These are phyloP conservation scores for Penstemon barbatus DNA, from an alignment of 257 asterid species.

Conservation along the genomic window DNA sequence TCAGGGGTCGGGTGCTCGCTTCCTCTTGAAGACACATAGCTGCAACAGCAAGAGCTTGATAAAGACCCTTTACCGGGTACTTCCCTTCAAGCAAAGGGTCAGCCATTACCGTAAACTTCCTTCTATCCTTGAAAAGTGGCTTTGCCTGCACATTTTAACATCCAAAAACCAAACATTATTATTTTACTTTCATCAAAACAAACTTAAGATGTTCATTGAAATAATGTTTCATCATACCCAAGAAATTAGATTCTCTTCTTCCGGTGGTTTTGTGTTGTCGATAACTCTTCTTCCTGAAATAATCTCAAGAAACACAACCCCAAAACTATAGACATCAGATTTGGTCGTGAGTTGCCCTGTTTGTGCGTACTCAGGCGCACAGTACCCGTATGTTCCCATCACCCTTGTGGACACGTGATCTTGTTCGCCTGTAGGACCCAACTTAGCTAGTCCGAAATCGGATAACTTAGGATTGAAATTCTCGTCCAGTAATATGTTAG, in stretches of 20 bases:
- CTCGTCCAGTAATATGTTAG: slow-evolving; percentile 42
- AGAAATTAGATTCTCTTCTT: slow-evolving; percentile 42
- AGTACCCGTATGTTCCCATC: slow-evolving; percentile 52
- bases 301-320: slow-evolving; percentile 40
- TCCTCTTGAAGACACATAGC: slow-evolving; percentile 59
- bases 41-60: slow-evolving; percentile 52
- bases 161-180: background rate
- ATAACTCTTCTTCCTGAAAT: slow-evolving; percentile 52
- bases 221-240: slow-evolving; percentile 38
- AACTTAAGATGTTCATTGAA: background rate
- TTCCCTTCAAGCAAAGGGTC: slow-evolving; percentile 48
- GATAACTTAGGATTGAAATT: slow-evolving; percentile 41
- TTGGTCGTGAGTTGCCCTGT: no score
- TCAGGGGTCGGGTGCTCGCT: slow-evolving; percentile 50
- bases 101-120: slow-evolving; percentile 33
- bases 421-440: slow-evolving; percentile 39
- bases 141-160: slow-evolving; percentile 36
- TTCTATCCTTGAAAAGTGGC: slow-evolving; percentile 41
- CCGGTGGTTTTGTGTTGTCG: slow-evolving; percentile 33
- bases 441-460: slow-evolving; percentile 43
- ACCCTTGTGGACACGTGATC: slow-evolving; percentile 49
- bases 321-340: no score
- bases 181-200: background rate
- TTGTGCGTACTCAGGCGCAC: slow-evolving; percentile 10
- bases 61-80: slow-evolving; percentile 44